phyloP scores from a whole-genome alignment of 2,329 filamentous ascomycete genomes.

The Diaporthe sp. region DNA sequence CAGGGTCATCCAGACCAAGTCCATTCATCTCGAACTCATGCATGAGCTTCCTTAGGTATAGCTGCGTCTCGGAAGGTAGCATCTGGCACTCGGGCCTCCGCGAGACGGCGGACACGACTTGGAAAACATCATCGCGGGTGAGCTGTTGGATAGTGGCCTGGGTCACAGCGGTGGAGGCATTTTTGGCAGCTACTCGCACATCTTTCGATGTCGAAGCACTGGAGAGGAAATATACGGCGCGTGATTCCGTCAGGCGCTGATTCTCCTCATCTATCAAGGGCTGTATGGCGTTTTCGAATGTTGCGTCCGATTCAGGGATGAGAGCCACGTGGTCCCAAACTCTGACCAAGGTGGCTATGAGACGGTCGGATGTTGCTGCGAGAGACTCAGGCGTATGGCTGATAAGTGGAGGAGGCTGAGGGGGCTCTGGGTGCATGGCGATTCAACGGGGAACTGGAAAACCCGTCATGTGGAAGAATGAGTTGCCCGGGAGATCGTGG shows the following conservation, averaged over 20 bases:
- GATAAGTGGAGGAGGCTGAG: neutral
- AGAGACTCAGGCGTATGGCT: neutral
- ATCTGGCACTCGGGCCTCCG: neutral
- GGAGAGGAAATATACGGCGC: neutral
- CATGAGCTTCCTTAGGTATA: neutral
- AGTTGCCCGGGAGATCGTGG: accelerated
- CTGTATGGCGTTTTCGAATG: neutral
- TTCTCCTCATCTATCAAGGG: neutral
- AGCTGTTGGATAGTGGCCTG: neutral
- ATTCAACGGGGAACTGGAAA: neutral
- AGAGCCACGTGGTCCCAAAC: neutral
- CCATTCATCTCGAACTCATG: neutral
- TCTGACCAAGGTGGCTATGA: neutral
- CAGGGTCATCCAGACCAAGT: neutral
- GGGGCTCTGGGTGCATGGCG: neutral
- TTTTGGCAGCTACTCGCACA: neutral
- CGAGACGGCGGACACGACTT: neutral
- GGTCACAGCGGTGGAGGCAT: neutral
- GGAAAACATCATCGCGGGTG: neutral
- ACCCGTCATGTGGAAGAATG: no score
- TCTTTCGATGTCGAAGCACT: neutral
- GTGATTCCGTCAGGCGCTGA: neutral
- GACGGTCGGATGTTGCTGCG: neutral
- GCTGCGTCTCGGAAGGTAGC: neutral
- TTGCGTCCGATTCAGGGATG: neutral